Evolutionary conservation across 2,329 filamentous ascomycete genomes (phyloP).

Genomic region (Calycina marina): DNA sequence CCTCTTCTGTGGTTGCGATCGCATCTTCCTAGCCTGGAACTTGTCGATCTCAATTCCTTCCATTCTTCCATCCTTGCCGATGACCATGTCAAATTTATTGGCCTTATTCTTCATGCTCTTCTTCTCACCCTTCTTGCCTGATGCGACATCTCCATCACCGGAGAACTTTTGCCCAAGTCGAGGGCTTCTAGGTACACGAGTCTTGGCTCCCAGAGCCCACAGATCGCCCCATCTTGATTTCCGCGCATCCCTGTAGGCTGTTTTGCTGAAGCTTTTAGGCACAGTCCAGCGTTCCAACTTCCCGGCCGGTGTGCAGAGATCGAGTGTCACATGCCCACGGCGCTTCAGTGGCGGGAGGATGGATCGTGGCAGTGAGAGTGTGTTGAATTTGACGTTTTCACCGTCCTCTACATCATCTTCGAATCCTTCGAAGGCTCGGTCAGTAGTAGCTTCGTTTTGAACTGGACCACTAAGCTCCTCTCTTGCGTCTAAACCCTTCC

Average conservation of each 20-base stretch:
- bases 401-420: slow-evolving; percentile 31
- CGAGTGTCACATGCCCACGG: slow-evolving; percentile 73
- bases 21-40: slow-evolving; percentile 8
- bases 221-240: slow-evolving; percentile 87
- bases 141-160: slow-evolving; percentile 22
- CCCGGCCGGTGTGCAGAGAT: slow-evolving; percentile 77
- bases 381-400: slow-evolving; percentile 24
- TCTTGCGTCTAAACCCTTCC: slow-evolving; percentile 51
- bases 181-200: slow-evolving; percentile 46
- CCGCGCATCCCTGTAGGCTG: slow-evolving; percentile 82
- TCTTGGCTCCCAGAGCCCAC: slow-evolving; percentile 92
- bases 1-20: slow-evolving; percentile 18
- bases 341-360: slow-evolving; percentile 76
- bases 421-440: slow-evolving; percentile 59
- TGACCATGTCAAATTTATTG: slow-evolving; percentile 26
- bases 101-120: slow-evolving; percentile 25
- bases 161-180: slow-evolving; percentile 36
- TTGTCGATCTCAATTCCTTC: slow-evolving; percentile 17
- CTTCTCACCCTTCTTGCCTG: slow-evolving; percentile 25
- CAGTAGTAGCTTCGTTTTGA: slow-evolving; percentile 42
- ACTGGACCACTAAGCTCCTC: slow-evolving; percentile 22
- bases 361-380: slow-evolving; percentile 62
- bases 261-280: slow-evolving; percentile 62
- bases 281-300: slow-evolving; percentile 89
- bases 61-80: slow-evolving; percentile 18